Percentiles rank a stretch among this genome's conserved stretches.
Conservation (phyloP, 495 filamentous ascomycete genomes). For the Tuber borchii region DNA sequence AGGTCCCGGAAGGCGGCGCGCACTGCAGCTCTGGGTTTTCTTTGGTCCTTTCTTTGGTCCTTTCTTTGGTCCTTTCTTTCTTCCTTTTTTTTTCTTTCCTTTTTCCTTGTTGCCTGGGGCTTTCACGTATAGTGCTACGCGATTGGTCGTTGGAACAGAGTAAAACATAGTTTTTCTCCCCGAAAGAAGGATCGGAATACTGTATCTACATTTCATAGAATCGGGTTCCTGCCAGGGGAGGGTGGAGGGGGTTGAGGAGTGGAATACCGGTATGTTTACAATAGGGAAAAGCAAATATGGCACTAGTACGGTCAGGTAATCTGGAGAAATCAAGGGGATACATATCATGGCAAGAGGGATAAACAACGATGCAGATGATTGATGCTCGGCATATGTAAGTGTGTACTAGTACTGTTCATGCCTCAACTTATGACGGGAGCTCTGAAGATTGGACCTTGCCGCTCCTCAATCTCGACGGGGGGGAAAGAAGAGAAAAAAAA, state of each 20-base stretch:
- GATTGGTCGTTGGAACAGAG: conserved; percentile 4
- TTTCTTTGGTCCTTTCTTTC: neutral
- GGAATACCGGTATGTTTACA: neutral
- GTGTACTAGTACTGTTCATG: neutral
- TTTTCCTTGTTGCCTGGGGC: neutral
- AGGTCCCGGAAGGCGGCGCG: conserved; percentile 2
- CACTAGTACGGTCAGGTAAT: neutral
- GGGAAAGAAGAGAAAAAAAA: neutral
- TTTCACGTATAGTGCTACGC: neutral
- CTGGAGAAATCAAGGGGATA: neutral
- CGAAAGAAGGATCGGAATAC: neutral
- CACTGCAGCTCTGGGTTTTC: neutral
- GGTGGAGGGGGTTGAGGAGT: neutral
- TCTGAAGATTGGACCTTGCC: neutral
- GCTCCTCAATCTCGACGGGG: neutral
- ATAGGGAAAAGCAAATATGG: neutral
- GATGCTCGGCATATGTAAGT: conserved; percentile 4
- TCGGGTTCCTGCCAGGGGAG: neutral
- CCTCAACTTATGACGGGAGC: neutral
- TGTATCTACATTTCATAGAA: neutral
- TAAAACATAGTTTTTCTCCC: neutral
- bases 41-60: too few species aligned
- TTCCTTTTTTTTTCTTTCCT: neutral
- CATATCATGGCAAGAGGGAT: neutral
- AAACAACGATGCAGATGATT: conserved; percentile 4